These are phyloP conservation scores for Paramarasmius palmivorus DNA, from an alignment of 1,284 basidiomycete species.

Conservation along the genomic window DNA sequence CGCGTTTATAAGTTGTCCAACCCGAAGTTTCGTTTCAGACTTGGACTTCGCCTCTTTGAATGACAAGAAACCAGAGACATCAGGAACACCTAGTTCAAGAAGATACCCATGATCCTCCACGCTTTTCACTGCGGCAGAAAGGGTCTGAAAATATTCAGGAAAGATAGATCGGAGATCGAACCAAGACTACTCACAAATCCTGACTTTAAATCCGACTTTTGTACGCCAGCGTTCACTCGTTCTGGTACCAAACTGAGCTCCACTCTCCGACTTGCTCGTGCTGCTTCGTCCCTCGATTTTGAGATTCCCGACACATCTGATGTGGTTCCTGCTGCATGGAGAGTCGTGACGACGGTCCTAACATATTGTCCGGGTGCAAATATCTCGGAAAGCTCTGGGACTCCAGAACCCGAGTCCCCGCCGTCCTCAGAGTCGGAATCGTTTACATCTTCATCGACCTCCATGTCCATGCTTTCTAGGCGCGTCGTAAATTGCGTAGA, in stretches of 20 bases:
- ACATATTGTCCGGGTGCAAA: constrained; percentile 89
- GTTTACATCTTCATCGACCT: constrained; percentile 44
- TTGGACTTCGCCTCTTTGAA: constrained; percentile 60
- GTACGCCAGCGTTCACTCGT: constrained; percentile 83
- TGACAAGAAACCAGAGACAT: constrained; percentile 77
- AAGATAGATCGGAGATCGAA: constrained; percentile 1
- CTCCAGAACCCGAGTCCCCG: constrained; percentile 32
- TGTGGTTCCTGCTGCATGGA: constrained; percentile 63
- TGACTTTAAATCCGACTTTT: constrained; percentile 73
- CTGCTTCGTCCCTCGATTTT: constrained; percentile 63
- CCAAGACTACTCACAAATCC: constrained; percentile 63
- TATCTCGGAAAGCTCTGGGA: constrained; percentile 74
- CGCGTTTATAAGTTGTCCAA: constrained; percentile 70
- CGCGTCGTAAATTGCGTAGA: constrained; percentile 80
- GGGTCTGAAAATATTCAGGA: constrained; percentile 43
- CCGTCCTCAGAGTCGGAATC: constrained; percentile 45
- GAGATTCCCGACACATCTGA: constrained; percentile 51
- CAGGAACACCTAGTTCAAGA: constrained; percentile 80
- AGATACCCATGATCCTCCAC: constrained; percentile 96
- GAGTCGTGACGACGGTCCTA: constrained; percentile 72
- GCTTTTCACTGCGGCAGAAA: constrained; percentile 81
- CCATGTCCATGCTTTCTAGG: constrained; percentile 64
- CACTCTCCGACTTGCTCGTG: constrained; percentile 74
- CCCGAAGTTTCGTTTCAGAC: constrained; percentile 47
- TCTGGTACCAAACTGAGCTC: constrained; percentile 88